Conservation (phyloP, 768 basidiomycete genomes). For the Panellus pusillus region DNA sequence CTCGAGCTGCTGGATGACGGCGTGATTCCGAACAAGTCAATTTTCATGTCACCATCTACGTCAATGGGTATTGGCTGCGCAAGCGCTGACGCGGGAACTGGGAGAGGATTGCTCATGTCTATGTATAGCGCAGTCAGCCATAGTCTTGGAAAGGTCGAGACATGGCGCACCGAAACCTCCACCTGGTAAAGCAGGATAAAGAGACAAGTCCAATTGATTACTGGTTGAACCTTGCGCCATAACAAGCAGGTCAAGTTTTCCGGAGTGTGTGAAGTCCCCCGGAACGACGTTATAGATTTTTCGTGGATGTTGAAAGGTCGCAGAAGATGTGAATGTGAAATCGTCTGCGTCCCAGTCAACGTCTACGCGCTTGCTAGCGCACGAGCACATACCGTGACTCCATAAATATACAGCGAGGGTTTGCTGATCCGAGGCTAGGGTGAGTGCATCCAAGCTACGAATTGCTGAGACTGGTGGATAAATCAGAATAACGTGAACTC, state of each 20-base stretch:
- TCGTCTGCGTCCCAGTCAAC: constrained; percentile 40
- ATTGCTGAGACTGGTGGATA: neutral
- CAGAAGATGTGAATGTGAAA: constrained; percentile 54
- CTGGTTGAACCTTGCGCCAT: constrained; percentile 63
- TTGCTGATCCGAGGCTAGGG: constrained; percentile 73
- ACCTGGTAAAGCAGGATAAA: constrained; percentile 65
- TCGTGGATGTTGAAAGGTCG: constrained; percentile 53
- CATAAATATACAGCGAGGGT: constrained; percentile 78
- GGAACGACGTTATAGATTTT: constrained; percentile 83
- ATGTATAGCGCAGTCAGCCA: neutral
- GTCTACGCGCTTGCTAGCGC: neutral
- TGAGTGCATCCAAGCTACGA: constrained; percentile 74
- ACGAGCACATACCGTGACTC: constrained; percentile 66
- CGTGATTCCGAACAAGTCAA: constrained; percentile 78
- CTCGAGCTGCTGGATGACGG: constrained; percentile 37
- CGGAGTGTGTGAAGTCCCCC: constrained; percentile 91
- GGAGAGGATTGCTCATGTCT: constrained; percentile 47
- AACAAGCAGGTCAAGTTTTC: constrained; percentile 85
- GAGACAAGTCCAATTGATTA: constrained; percentile 58
- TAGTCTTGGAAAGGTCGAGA: neutral
- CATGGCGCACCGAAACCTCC: constrained; percentile 64
- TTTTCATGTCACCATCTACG: constrained; percentile 83
- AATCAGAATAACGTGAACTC: constrained; percentile 9
- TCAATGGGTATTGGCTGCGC: constrained; percentile 88
- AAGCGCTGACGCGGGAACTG: constrained; percentile 61